Evolutionary conservation across 2,329 filamentous ascomycete species (phyloP), one percentile per base, ranked within the genome.

Genomic region (Thelonectria rubi): DNA sequence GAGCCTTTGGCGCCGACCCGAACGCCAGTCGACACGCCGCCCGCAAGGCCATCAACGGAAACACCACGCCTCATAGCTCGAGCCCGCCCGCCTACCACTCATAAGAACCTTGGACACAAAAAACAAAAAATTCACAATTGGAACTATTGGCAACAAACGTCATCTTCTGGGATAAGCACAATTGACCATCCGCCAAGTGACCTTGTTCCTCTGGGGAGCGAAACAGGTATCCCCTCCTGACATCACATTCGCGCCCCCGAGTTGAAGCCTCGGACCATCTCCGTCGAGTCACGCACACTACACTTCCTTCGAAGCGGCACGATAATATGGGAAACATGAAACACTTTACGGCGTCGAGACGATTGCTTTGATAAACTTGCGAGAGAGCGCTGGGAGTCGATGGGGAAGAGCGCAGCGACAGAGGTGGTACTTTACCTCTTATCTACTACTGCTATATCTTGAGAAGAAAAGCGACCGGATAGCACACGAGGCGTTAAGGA

Each of bases 1-100:
- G 89, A 63, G 79, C 80, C 4, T 79, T 81, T 11, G 79, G 82
- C 1, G 69, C 72, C 24, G 63, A 61, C 32, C 59, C 58, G 9
- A 37, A 32, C 21, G 39, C 58, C 2, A 47, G 52, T 47, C 52
- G 48, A 24, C 58, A 56, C 18, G 47, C 18, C 7, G 26, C 40
- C 18, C 69, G 15, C 11, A 5, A 71, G 50, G 78, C 78, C 46
- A 77, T 77, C 15, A 49, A 64, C 26, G 55, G 58, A 14, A 37
- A 37, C 60, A 52, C 55, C 5, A 64, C 60, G 42, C 65, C 32
- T 17, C 34, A 62, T 21, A 57, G 45, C 64, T 34, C 56, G 12
- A 67, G 65, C 42, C 66, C 66, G 9, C 62, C 69, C 8, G 15
- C 48, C 24, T 64, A 66, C 5, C 68, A 68, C 39, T 53, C 55